These are phyloP conservation scores for Botrytis squamosa DNA, from an alignment of 2,329 filamentous ascomycete species.

Conservation along the genomic window DNA sequence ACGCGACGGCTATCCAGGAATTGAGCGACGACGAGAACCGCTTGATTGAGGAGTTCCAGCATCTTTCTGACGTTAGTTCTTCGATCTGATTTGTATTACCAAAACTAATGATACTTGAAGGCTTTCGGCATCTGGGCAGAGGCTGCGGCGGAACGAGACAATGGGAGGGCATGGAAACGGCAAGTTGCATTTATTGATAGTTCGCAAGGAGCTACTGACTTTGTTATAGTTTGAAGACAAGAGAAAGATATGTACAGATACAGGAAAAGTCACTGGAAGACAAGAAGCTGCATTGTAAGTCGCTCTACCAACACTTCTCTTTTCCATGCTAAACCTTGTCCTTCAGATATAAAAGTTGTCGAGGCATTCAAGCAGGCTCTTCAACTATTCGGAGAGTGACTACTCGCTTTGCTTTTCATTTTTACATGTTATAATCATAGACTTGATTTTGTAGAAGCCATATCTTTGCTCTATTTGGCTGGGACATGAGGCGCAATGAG, in stretches of 20 bases:
- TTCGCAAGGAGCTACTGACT: slow-evolving; percentile 17
- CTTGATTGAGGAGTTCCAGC: slow-evolving; percentile 65
- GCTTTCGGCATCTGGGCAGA: slow-evolving; percentile 79
- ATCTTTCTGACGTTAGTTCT: slow-evolving; percentile 51
- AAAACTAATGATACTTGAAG: slow-evolving; percentile 45
- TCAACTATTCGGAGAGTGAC: slow-evolving; percentile 34
- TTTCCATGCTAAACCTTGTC: slow-evolving; percentile 26
- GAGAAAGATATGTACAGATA: slow-evolving; percentile 71
- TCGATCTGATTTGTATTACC: background rate
- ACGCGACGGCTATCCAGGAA: slow-evolving; percentile 62
- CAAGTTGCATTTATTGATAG: slow-evolving; percentile 39
- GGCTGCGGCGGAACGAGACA: slow-evolving; percentile 69
- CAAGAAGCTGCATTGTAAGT: slow-evolving; percentile 79
- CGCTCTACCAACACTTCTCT: background rate
- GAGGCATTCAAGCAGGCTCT: slow-evolving; percentile 62
- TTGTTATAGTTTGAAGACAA: slow-evolving; percentile 66
- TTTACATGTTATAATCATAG: background rate
- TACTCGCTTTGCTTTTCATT: background rate
- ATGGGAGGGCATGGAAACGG: slow-evolving; percentile 75
- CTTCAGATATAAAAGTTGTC: slow-evolving; percentile 55
- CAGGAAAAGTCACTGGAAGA: slow-evolving; percentile 69
- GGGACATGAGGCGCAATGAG: slow-evolving; percentile 9
- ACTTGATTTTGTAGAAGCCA: background rate
- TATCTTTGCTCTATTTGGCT: slow-evolving; percentile 3
- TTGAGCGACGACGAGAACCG: slow-evolving; percentile 63